Conservation (phyloP, 2,329 filamentous ascomycete species). For the Dactylella cylindrospora region DNA sequence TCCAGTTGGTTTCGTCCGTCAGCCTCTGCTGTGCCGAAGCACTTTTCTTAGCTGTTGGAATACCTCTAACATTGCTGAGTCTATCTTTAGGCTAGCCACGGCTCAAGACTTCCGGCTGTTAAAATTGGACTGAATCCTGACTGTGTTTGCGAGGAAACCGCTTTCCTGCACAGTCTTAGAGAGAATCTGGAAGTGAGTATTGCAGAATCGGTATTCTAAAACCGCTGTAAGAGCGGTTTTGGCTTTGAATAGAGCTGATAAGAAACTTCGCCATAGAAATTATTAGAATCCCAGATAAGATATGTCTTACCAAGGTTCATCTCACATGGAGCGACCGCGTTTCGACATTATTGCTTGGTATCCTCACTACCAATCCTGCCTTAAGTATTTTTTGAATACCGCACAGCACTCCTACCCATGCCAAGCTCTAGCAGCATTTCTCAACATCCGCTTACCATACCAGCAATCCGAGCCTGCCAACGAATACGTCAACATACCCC, state of each 20-base stretch:
- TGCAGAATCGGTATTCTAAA: constrained; percentile 3
- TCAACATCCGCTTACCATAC: constrained; percentile 89
- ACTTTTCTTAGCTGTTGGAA: too few relatives aligned
- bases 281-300: too few relatives aligned
- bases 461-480: constrained; percentile 60
- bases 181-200: constrained; percentile 3
- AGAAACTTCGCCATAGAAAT: too few relatives aligned
- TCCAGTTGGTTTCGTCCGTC: too few relatives aligned
- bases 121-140: too few relatives aligned
- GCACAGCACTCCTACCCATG: constrained; percentile 80
- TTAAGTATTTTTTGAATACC: constrained; percentile 86
- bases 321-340: constrained; percentile 32
- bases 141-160: too few relatives aligned
- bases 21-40: too few relatives aligned
- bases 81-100: too few relatives aligned
- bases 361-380: constrained; percentile 83
- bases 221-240: not conserved
- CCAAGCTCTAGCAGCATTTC: constrained; percentile 82
- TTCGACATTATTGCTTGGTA: constrained; percentile 93
- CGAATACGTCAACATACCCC: constrained; percentile 42
- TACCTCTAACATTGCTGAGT: too few relatives aligned
- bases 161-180: constrained; percentile 27
- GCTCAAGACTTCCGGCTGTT: too few relatives aligned
- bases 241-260: too few relatives aligned
- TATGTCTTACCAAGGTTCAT: constrained; percentile 37